Evolutionary conservation across 176 grass and related monocot genomes (phyloP).

Genomic region (Hsuehochloa calcarea): DNA sequence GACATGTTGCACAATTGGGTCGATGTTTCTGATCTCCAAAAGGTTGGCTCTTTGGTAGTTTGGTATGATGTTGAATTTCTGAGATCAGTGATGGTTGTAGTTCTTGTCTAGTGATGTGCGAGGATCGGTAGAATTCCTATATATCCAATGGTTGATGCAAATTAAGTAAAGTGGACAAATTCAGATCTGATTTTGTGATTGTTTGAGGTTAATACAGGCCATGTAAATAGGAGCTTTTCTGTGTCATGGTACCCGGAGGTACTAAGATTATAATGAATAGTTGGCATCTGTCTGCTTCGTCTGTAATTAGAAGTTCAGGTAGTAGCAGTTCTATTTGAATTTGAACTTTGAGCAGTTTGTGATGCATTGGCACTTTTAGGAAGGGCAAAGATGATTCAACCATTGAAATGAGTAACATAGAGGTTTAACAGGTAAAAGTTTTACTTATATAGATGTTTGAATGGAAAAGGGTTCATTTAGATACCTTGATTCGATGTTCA

Average conservation of each 20-base stretch:
- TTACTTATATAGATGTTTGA: not conserved
- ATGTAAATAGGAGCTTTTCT: not conserved
- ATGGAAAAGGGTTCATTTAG: not conserved
- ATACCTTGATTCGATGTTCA: not conserved
- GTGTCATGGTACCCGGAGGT: not conserved
- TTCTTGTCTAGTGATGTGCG: not conserved
- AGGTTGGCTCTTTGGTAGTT: not conserved
- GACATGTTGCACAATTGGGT: not conserved
- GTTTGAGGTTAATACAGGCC: not conserved
- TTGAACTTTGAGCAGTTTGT: not conserved
- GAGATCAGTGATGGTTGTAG: not conserved
- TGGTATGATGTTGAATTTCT: not conserved
- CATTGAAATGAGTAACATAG: not conserved
- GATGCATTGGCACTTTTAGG: no score
- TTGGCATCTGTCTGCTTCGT: not conserved
- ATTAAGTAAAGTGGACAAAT: not conserved
- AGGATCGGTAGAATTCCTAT: not conserved
- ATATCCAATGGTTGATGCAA: not conserved
- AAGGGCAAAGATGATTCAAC: not conserved
- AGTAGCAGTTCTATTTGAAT: not conserved
- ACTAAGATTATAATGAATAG: not conserved
- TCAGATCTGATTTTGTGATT: not conserved
- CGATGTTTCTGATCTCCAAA: not conserved
- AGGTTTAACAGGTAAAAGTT: not conserved
- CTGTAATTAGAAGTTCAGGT: not conserved